These are phyloP conservation scores for Capsella rubella DNA, from an alignment of 441 rosid genomes.

Conservation along the genomic window DNA sequence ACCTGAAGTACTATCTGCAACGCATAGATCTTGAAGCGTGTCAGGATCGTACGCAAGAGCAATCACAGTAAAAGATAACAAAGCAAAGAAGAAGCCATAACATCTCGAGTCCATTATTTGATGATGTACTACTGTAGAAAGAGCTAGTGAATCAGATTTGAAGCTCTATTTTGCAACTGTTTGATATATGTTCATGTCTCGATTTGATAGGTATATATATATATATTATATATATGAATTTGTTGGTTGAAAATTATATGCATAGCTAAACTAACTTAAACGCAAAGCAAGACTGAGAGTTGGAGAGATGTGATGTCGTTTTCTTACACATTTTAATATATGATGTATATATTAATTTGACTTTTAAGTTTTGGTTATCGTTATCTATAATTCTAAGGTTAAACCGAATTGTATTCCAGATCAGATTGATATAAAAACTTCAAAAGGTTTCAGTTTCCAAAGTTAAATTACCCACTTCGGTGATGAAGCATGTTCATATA, in stretches of 20 bases:
- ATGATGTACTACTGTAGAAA: background rate
- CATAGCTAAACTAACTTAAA: constrained; percentile 47
- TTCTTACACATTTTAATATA: constrained; percentile 4
- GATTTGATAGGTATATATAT: constrained; percentile 25
- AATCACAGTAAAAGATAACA: constrained; percentile 41
- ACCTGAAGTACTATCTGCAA: constrained; percentile 71
- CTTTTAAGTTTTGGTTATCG: constrained; percentile 28
- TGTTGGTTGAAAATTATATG: constrained; percentile 35
- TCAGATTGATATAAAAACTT: background rate
- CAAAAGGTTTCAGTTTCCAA: background rate
- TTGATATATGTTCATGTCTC: constrained; percentile 5
- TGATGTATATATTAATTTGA: background rate
- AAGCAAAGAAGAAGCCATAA: constrained; percentile 42
- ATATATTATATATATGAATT: constrained; percentile 12
- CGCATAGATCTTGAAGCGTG: constrained; percentile 83
- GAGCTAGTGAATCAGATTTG: background rate
- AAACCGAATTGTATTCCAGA: background rate
- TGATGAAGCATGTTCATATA: background rate
- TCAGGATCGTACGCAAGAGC: constrained; percentile 70
- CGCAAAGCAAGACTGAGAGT: constrained; percentile 53
- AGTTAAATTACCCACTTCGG: too few relatives aligned
- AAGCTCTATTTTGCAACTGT: constrained; percentile 2
- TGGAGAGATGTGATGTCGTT: constrained; percentile 42
- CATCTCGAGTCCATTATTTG: constrained; percentile 46
- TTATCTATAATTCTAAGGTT: constrained; percentile 4